Evolutionary conservation across 2,329 filamentous ascomycete genomes (phyloP).

Genomic region (Parascedosporium putredinis): DNA sequence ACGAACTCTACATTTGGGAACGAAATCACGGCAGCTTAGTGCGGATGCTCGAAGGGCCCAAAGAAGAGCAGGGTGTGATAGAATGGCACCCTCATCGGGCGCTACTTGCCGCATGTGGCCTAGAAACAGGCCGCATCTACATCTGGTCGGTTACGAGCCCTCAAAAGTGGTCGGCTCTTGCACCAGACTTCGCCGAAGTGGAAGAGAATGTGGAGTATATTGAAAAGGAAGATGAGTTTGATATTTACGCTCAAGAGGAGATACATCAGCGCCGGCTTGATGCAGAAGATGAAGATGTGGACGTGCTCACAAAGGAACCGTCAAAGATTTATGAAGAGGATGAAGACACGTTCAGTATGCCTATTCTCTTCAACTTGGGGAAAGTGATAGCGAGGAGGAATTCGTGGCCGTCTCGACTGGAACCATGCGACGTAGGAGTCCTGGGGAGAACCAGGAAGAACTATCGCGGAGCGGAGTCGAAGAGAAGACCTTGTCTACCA

Average conservation of each 20-base stretch:
- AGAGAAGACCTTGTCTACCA: conserved; percentile 25
- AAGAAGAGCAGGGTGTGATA: conserved; percentile 90
- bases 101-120: conserved; percentile 78
- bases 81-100: conserved; percentile 93
- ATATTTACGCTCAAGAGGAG: conserved; percentile 92
- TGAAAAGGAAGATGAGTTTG: conserved; percentile 93
- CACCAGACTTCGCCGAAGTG: conserved; percentile 92
- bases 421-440: conserved; percentile 78
- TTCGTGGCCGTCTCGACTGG: conserved; percentile 58
- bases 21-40: conserved; percentile 85
- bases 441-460: conserved; percentile 60
- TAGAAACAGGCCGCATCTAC: conserved; percentile 88
- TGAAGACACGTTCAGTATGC: conserved; percentile 71
- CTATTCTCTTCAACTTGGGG: conserved; percentile 82
- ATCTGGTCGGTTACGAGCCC: conserved; percentile 93
- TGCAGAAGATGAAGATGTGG: conserved; percentile 85
- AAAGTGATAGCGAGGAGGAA: conserved; percentile 94
- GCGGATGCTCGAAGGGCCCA: conserved; percentile 92
- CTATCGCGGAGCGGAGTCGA: conserved; percentile 38
- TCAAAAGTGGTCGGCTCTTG: conserved; percentile 93
- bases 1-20: conserved; percentile 98
- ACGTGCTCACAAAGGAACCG: conserved; percentile 70
- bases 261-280: conserved; percentile 85
- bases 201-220: conserved; percentile 98
- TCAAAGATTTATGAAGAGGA: conserved; percentile 51